Conservation (phyloP, 495 filamentous ascomycete species). For the Glarea lozoyensis region DNA sequence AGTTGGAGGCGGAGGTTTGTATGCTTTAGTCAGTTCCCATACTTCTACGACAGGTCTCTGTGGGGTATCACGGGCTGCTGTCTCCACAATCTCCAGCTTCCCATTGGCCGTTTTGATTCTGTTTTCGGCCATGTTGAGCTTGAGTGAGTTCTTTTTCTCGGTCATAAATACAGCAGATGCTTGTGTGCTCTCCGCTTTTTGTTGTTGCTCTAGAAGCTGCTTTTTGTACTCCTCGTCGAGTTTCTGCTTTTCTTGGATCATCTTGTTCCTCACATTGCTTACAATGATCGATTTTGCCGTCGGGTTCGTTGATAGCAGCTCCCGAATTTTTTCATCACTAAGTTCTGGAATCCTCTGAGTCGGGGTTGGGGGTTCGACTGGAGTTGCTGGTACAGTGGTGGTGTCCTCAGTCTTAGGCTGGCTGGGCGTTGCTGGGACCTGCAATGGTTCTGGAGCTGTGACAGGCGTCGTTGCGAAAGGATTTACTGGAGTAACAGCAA, state of each 20-base stretch:
- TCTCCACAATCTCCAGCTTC: constrained; percentile 70
- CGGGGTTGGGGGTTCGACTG: constrained; percentile 17
- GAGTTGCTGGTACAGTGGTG: constrained; percentile 6
- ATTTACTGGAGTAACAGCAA: too few relatives aligned
- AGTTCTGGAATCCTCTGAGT: constrained; percentile 27
- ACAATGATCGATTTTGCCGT: constrained; percentile 56
- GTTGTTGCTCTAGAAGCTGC: constrained; percentile 31
- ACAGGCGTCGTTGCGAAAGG: not conserved
- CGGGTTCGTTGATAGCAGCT: constrained; percentile 54
- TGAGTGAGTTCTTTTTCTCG: constrained; percentile 56
- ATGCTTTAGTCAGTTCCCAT: constrained; percentile 67
- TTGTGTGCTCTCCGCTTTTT: constrained; percentile 40
- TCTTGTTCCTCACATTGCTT: constrained; percentile 53
- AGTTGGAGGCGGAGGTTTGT: constrained; percentile 43
- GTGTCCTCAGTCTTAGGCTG: constrained; percentile 2
- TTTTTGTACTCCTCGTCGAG: constrained; percentile 32
- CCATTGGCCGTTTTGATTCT: constrained; percentile 51
- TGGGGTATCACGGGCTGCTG: constrained; percentile 75
- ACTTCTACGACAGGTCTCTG: constrained; percentile 73
- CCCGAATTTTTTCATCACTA: constrained; percentile 54
- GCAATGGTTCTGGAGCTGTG: too few relatives aligned
- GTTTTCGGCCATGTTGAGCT: constrained; percentile 74
- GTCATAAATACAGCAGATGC: constrained; percentile 46
- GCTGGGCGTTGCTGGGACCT: constrained; percentile 1
- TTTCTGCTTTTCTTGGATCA: constrained; percentile 50